phyloP scores from a whole-genome alignment of 2,329 filamentous ascomycete species.

The Talaromyces pinophilus region DNA sequence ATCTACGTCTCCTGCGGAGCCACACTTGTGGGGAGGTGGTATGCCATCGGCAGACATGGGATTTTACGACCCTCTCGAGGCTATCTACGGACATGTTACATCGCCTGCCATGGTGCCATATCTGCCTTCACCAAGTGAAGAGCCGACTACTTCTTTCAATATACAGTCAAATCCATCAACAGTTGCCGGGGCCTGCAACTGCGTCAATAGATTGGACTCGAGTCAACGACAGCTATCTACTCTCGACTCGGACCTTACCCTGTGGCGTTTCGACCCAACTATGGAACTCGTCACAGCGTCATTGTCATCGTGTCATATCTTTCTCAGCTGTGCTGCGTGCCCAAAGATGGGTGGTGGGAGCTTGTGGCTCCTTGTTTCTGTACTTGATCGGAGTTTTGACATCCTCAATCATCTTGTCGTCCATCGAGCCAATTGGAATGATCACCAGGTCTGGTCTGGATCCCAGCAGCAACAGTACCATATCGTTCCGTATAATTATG shows the following conservation, averaged over 20 bases:
- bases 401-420: slow-evolving; percentile 36
- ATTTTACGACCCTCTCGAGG: slow-evolving; percentile 3
- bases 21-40: slow-evolving; percentile 10
- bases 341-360: slow-evolving; percentile 33
- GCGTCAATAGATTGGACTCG: slow-evolving; percentile 34
- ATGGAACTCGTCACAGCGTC: slow-evolving; percentile 36
- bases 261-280: slow-evolving; percentile 36
- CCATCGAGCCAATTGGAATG: not conserved
- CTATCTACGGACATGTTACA: slow-evolving; percentile 19
- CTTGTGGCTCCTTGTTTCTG: slow-evolving; percentile 34
- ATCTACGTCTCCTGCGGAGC: slow-evolving; percentile 10
- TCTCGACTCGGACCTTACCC: slow-evolving; percentile 27
- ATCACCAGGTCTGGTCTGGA: not conserved
- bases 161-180: slow-evolving; percentile 9
- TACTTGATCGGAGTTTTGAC: slow-evolving; percentile 35
- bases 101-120: slow-evolving; percentile 32
- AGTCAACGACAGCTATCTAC: slow-evolving; percentile 37
- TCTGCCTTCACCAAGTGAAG: slow-evolving; percentile 31
- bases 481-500: slow-evolving; percentile 6
- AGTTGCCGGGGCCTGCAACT: slow-evolving; percentile 29
- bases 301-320: slow-evolving; percentile 33
- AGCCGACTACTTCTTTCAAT: slow-evolving; percentile 29
- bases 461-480: not conserved
- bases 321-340: slow-evolving; percentile 35
- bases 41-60: slow-evolving; percentile 1